These are phyloP conservation scores for Neoscytalidium dimidiatum DNA, from an alignment of 2,329 filamentous ascomycete genomes.

Conservation along the genomic window DNA sequence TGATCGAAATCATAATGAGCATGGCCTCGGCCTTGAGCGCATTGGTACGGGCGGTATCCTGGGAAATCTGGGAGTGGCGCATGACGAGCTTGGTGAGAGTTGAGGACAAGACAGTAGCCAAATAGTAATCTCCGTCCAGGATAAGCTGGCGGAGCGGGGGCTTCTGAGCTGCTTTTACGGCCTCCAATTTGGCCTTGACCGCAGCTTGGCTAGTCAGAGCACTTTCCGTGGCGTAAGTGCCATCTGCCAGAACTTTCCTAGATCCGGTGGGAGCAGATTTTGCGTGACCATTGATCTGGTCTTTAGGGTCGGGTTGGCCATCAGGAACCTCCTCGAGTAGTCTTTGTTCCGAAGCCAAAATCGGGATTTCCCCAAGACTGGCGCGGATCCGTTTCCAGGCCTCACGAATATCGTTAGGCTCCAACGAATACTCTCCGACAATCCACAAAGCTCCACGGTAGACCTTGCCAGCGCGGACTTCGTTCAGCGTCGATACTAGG, in stretches of 20 bases:
- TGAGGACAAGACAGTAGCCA: slow-evolving; percentile 91
- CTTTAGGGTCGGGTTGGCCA: slow-evolving; percentile 61
- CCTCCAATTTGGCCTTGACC: slow-evolving; percentile 86
- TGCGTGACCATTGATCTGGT: slow-evolving; percentile 77
- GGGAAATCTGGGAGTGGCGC: slow-evolving; percentile 91
- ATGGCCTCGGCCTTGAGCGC: slow-evolving; percentile 94
- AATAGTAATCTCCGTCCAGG: slow-evolving; percentile 94
- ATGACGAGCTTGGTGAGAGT: slow-evolving; percentile 97
- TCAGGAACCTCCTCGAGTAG: slow-evolving; percentile 81
- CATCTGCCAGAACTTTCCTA: slow-evolving; percentile 89
- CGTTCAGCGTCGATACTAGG: slow-evolving; percentile 84
- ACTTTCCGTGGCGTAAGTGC: slow-evolving; percentile 96
- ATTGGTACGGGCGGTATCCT: slow-evolving; percentile 84
- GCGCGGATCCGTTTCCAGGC: slow-evolving; percentile 95
- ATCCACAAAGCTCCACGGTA: slow-evolving; percentile 98
- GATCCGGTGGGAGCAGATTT: slow-evolving; percentile 81
- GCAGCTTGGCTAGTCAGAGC: slow-evolving; percentile 92
- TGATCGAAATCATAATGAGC: slow-evolving; percentile 99
- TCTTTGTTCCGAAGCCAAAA: slow-evolving; percentile 90
- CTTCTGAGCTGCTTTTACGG: slow-evolving; percentile 95
- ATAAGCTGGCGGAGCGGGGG: slow-evolving; percentile 93
- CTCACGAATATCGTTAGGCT: slow-evolving; percentile 90
- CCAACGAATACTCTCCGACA: slow-evolving; percentile 92
- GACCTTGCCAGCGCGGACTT: slow-evolving; percentile 95
- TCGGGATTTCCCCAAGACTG: slow-evolving; percentile 94